Evolutionary conservation across 2,329 filamentous ascomycete species (phyloP).

Genomic region (Myrmaecium sp.): DNA sequence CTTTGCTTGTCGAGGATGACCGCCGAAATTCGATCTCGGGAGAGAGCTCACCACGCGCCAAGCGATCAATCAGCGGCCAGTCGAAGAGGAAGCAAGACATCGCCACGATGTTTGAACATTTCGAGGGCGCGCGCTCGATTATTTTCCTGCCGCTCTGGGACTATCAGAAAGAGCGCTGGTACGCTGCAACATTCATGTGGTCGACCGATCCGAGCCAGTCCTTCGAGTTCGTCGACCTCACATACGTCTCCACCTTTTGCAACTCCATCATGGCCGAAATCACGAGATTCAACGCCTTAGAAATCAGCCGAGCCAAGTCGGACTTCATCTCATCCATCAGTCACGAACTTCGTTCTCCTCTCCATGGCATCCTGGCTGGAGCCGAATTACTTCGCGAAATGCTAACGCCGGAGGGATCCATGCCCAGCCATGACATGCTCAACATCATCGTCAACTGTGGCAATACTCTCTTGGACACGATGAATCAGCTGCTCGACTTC

Average conservation of each 20-base stretch:
- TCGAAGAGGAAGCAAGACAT: too few relatives aligned
- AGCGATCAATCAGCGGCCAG: too few relatives aligned
- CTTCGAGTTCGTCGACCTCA: conserved; percentile 19
- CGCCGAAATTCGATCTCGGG: not conserved
- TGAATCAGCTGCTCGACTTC: conserved; percentile 26
- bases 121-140: conserved; percentile 19
- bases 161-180: conserved; percentile 20
- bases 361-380: conserved; percentile 40
- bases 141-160: conserved; percentile 24
- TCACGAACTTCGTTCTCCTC: conserved; percentile 43
- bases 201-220: conserved; percentile 20
- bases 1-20: not conserved
- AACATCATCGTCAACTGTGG: conserved; percentile 22
- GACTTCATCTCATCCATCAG: conserved; percentile 44
- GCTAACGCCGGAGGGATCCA: conserved; percentile 7
- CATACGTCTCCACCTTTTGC: conserved; percentile 21
- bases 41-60: conserved; percentile 2
- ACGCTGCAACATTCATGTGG: conserved; percentile 21
- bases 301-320: conserved; percentile 31
- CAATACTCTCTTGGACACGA: conserved; percentile 23
- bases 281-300: conserved; percentile 19
- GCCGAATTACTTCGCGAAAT: conserved; percentile 34
- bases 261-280: conserved; percentile 22
- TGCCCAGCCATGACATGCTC: conserved; percentile 14
- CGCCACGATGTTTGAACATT: too few relatives aligned